A percentile compares a stretch with the other conserved stretches of the same genome.
Evolutionary conservation across 768 basidiomycete genomes (phyloP).

Genomic region (Amanita rimosa): DNA sequence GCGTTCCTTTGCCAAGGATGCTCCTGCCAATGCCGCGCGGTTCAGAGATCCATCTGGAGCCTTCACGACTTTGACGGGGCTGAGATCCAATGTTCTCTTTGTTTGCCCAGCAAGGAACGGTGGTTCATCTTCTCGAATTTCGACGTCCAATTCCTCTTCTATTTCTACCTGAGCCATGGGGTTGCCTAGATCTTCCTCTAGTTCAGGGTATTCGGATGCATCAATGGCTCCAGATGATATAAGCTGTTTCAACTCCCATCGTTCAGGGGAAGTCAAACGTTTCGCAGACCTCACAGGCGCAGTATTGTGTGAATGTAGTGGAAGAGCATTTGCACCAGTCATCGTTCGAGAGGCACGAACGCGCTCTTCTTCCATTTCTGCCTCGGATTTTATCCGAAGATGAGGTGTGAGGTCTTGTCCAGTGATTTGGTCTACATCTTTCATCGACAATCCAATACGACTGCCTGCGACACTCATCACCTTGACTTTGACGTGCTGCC

Average conservation of each 20-base stretch:
- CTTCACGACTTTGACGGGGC: slow-evolving; percentile 97
- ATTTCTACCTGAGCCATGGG: slow-evolving; percentile 74
- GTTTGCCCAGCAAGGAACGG: slow-evolving; percentile 95
- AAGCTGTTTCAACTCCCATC: slow-evolving; percentile 99
- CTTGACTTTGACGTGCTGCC: slow-evolving; percentile 88
- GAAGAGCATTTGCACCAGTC: slow-evolving; percentile 82
- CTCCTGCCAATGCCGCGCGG: slow-evolving; percentile 88
- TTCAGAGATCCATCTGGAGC: slow-evolving; percentile 97
- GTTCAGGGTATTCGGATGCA: slow-evolving; percentile 88
- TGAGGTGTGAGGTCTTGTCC: slow-evolving; percentile 93
- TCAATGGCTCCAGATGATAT: slow-evolving; percentile 91
- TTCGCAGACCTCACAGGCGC: slow-evolving; percentile 70
- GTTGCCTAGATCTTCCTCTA: slow-evolving; percentile 78
- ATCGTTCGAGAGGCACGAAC: slow-evolving; percentile 47
- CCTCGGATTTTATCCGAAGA: slow-evolving; percentile 87
- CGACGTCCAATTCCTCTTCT: slow-evolving; percentile 95
- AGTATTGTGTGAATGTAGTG: slow-evolving; percentile 46
- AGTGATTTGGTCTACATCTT: slow-evolving; percentile 88
- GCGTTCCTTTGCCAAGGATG: slow-evolving; percentile 89
- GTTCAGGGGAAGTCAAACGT: slow-evolving; percentile 88
- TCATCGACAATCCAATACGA: slow-evolving; percentile 87
- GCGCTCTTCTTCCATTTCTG: slow-evolving; percentile 82
- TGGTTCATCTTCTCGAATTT: slow-evolving; percentile 94
- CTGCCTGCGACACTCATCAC: slow-evolving; percentile 86
- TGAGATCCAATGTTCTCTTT: slow-evolving; percentile 88